Conservation (phyloP, 139 green algal species). For the Coccomyxa sp. region DNA sequence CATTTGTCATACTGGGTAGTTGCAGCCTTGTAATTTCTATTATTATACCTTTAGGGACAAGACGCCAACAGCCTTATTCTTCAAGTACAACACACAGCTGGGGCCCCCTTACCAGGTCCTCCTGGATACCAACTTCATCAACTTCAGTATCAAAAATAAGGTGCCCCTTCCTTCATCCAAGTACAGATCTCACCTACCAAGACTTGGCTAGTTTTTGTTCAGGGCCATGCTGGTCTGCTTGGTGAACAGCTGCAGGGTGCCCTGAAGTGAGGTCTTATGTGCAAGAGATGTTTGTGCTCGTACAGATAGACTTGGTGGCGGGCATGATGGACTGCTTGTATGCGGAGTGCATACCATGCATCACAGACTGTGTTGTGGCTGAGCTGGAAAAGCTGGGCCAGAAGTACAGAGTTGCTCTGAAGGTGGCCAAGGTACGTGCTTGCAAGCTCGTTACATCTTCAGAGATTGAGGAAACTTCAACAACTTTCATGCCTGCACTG, state of each 20-base stretch:
- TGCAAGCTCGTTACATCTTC: neutral
- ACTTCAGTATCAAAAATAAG: conserved; percentile 99
- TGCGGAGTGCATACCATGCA: conserved; percentile 94
- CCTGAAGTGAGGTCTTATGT: neutral
- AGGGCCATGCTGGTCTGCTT: neutral
- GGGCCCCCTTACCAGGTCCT: conserved; percentile 97
- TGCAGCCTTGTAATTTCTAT: neutral
- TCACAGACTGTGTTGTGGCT: conserved; percentile 98
- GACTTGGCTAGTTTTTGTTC: neutral
- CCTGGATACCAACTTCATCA: conserved; percentile 99
- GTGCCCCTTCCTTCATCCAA: conserved; percentile 20
- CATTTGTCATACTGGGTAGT: too few relatives aligned
- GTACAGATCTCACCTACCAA: neutral
- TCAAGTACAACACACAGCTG: conserved; percentile 96
- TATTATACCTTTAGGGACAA: conserved; percentile 61
- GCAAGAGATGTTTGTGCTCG: neutral
- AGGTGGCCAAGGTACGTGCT: conserved; percentile 84
- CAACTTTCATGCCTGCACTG: neutral
- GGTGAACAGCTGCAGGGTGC: neutral
- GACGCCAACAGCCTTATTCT: conserved; percentile 88
- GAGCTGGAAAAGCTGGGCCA: conserved; percentile 98
- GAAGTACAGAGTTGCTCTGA: conserved; percentile 97
- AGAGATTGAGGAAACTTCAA: neutral
- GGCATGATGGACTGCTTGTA: conserved; percentile 99
- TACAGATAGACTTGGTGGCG: conserved; percentile 85